Evolutionary conservation across 2,329 filamentous ascomycete genomes (phyloP).

Genomic region (Aspergillus ustus): DNA sequence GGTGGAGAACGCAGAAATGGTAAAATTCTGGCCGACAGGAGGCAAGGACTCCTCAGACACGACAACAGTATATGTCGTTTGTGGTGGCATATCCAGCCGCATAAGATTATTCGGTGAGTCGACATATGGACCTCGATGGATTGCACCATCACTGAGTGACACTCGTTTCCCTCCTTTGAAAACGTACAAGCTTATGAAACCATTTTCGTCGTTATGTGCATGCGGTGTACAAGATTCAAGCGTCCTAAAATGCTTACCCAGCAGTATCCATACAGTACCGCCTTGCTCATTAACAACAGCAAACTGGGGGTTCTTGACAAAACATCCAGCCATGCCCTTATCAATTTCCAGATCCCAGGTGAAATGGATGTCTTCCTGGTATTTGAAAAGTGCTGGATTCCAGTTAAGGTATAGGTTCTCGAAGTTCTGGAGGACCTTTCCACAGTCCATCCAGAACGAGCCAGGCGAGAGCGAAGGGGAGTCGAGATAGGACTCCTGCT

Average conservation of each 20-base stretch:
- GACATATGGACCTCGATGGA: constrained; percentile 82
- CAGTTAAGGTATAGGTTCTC: constrained; percentile 97
- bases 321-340: constrained; percentile 71
- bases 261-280: constrained; percentile 78
- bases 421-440: constrained; percentile 87
- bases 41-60: constrained; percentile 80
- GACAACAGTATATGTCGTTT: constrained; percentile 65
- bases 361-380: constrained; percentile 89
- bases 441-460: constrained; percentile 92
- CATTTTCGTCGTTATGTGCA: constrained; percentile 57
- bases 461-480: constrained; percentile 58
- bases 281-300: constrained; percentile 56
- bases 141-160: constrained; percentile 71
- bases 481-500: constrained; percentile 15
- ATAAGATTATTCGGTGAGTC: constrained; percentile 92
- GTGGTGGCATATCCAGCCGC: constrained; percentile 66
- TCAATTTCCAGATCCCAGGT: constrained; percentile 69
- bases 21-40: constrained; percentile 77
- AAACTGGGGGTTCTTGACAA: constrained; percentile 68
- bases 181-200: constrained; percentile 86
- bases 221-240: constrained; percentile 39
- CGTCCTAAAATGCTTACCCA: constrained; percentile 83
- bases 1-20: constrained; percentile 79
- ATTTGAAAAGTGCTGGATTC: constrained; percentile 82
- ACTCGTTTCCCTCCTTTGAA: constrained; percentile 75